Evolutionary conservation across 306 rosid species (phyloP).

Genomic region (Mucuna pruriens): DNA sequence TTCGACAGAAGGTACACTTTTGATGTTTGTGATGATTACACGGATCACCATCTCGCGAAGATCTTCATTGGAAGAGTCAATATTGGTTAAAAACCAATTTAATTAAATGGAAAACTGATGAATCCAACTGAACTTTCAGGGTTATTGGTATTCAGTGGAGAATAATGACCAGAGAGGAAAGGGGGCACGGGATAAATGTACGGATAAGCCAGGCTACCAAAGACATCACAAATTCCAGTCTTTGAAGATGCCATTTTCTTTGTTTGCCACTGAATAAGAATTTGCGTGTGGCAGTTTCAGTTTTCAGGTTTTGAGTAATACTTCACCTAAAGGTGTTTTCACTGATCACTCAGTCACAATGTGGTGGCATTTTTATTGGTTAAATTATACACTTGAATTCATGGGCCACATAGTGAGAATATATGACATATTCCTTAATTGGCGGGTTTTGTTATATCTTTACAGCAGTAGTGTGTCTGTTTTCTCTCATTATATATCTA

Average conservation of each 20-base stretch:
- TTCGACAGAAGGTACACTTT: background rate
- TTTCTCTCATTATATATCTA: background rate
- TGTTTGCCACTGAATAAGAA: slow-evolving; percentile 31
- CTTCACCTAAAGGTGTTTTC: slow-evolving; percentile 13
- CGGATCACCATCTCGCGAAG: slow-evolving; percentile 5
- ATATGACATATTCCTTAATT: slow-evolving; percentile 19
- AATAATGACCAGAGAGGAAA: slow-evolving; percentile 22
- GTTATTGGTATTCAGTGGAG: slow-evolving; percentile 31
- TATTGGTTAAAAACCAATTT: background rate
- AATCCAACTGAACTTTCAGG: slow-evolving; percentile 35
- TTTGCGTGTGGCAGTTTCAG: background rate
- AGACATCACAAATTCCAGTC: slow-evolving; percentile 19
- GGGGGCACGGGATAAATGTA: slow-evolving; percentile 1
- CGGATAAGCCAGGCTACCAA: slow-evolving; percentile 20
- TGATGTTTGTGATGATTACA: background rate
- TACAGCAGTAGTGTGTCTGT: background rate
- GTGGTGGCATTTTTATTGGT: background rate
- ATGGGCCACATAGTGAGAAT: slow-evolving; percentile 2
- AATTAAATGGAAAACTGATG: background rate
- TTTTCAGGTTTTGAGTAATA: slow-evolving; percentile 9
- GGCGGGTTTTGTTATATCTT: slow-evolving; percentile 17
- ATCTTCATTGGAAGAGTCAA: background rate
- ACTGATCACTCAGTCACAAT: background rate
- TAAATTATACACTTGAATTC: background rate
- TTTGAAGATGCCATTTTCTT: slow-evolving; percentile 29